phyloP scores from a whole-genome alignment of 2,329 filamentous ascomycete genomes.

The Grosmannia penicillata region DNA sequence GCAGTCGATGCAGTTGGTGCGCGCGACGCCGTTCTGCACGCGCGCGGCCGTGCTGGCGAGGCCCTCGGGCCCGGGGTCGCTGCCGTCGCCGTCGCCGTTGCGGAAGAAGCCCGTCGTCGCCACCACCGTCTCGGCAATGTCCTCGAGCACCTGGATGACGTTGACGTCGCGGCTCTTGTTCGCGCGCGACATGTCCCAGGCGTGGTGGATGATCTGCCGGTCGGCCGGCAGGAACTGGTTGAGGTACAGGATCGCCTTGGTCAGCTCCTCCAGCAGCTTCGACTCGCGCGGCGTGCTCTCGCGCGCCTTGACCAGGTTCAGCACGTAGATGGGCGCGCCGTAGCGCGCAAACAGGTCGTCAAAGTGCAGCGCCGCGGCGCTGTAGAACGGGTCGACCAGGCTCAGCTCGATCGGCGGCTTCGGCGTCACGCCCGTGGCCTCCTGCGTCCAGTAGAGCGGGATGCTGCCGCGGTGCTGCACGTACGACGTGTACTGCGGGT shows the following conservation, averaged over 20 bases:
- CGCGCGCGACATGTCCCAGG: constrained; percentile 96
- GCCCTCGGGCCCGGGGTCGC: constrained; percentile 11
- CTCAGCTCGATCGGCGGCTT: constrained; percentile 95
- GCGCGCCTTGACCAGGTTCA: constrained; percentile 81
- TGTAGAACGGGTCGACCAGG: constrained; percentile 91
- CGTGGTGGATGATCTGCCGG: constrained; percentile 82
- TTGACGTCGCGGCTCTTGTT: constrained; percentile 86
- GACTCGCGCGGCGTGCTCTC: constrained; percentile 85
- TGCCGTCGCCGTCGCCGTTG: constrained; percentile 62
- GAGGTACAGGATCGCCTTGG: constrained; percentile 74
- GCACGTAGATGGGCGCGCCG: constrained; percentile 76
- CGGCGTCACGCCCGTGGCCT: constrained; percentile 85
- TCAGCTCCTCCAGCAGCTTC: constrained; percentile 78
- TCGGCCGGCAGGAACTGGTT: constrained; percentile 81
- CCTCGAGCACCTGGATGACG: constrained; percentile 82
- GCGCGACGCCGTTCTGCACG: constrained; percentile 81
- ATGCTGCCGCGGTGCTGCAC: constrained; percentile 96
- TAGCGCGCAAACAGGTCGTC: constrained; percentile 90
- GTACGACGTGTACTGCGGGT: constrained; percentile 87
- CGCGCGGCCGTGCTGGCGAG: constrained; percentile 29
- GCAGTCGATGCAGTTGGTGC: constrained; percentile 97
- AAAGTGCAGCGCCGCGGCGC: constrained; percentile 84
- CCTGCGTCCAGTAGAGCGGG: constrained; percentile 93
- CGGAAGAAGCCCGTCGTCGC: constrained; percentile 85
- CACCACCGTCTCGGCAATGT: constrained; percentile 78